Base-by-base conservation (phyloP, 495 filamentous ascomycete species). In the Articulospora tetracladia region DNA sequence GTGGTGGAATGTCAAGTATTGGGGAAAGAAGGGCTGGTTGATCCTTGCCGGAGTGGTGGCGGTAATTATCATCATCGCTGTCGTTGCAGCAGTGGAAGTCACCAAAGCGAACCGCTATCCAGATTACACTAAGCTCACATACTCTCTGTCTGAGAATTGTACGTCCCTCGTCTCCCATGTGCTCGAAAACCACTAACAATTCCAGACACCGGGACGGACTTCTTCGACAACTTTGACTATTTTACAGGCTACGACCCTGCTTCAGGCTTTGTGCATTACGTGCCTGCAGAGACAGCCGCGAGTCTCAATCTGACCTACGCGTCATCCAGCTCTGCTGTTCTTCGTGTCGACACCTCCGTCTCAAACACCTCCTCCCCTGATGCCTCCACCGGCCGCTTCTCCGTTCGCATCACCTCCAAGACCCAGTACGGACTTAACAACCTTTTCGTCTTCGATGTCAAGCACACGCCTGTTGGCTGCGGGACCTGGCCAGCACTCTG, bases 401-500 rank as follows among this genome's bases (percentile, higher is more conserved):
- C 79, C 7, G 79, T 83, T 0, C 81, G 81, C n/a, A 68, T 84
- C 50, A 72, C 79, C 22, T 83, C 80, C 3, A 79, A 75, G 30
- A 72, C 66, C 3, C 70, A 66, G 22, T 84, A 83, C 52, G 73
- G 82, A 32, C 47, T 64, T 22, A 63, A 62, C 8, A 79, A 78
- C 0, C 73, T 84, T 1, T 84, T 84, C 65, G 60, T 84, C 62
- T 83, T 83, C 59, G 81, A 84, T 52, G 76, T 69, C 1, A 34
- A 57, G 12, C 66, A 65, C 53, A 59, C 60, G 8, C 65, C 65
- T 10, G 52, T 59, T 4, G 66, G 62, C 19, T 84, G 80, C 60
- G 79, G 72, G 1, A 82, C 79, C 15, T 83, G 81, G 81, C 80
- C 80, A 0, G 82, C 82, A 0, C 79, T 90, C 46, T 68, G 65